Base-by-base conservation (phyloP, 2,329 filamentous ascomycete genomes). In the Hortaea werneckii region DNA sequence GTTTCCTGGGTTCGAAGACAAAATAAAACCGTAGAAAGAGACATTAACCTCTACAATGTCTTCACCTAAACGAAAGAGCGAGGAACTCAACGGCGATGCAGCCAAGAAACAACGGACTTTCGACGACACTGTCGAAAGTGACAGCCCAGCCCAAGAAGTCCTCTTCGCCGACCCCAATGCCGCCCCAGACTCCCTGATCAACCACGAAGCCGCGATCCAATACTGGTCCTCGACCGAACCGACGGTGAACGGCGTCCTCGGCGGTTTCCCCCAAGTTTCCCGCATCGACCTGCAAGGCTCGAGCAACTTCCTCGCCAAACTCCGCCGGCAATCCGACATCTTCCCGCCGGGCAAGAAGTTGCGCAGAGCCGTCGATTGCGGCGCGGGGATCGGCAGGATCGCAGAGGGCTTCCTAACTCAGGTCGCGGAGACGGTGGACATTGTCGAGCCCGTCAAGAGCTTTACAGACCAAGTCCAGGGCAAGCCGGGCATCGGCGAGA, bases 381-480 rank as follows among this genome's bases (percentile, higher is more conserved):
- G 79, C 13, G 79, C 79, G 0, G 78, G 89, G 0, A 94, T 95
- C 47, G 90, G 89, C 0, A 75, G 90, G 37, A 77, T 95, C 48
- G 94, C 87, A 0, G 75, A 83, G 47, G 85, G 84, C 0, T 73
- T 95, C 4, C 71, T 95, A n/a, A 67, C 82, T 27, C 71, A 78
- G 26, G 69, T 90, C 1, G 81, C 83, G n/a, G 69, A 78, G 11
- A 68, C 73, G 2, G 82, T 95, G 5, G 89, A 95, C 62, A 74
- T 94, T 20, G 79, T 95, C 29, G 89, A 95, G 69, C 90, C 89
- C 0, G 78, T 95, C 13, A 70, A 74, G 55, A 87, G 88, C 61
- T 94, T 95, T 65, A 88, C 87, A 1, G 73, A 75, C 10, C 68
- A 72, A 13, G 67, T 94, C 1, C 62, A 64, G 5, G 59, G 61